These are phyloP conservation scores for Gossypioides kirkii DNA, from an alignment of 345 rosid species.

Conservation along the genomic window DNA sequence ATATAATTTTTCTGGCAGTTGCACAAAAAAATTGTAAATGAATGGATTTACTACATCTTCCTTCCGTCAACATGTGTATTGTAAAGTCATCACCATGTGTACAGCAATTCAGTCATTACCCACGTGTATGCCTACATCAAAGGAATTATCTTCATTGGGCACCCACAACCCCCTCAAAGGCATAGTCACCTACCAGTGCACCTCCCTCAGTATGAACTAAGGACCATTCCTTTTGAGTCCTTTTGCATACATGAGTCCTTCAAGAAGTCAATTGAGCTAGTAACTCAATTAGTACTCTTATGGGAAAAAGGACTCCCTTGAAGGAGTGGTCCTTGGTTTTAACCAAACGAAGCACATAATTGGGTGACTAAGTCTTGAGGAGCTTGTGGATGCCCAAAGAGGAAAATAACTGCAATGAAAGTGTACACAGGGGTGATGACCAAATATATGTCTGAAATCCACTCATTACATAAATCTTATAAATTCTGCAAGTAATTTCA, in stretches of 20 bases:
- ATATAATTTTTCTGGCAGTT: neutral
- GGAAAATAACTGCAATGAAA: neutral
- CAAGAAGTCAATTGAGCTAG: no score
- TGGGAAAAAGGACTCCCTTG: neutral
- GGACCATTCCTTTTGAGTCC: neutral
- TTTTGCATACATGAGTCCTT: no score
- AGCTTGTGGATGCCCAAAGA: neutral
- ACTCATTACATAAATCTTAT: neutral
- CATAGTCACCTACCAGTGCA: neutral
- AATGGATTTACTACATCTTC: neutral
- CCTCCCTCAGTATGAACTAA: neutral
- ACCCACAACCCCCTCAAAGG: neutral
- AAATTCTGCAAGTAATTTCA: neutral
- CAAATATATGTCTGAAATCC: neutral
- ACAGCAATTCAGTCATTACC: neutral
- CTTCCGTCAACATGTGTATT: no score
- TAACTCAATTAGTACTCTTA: neutral
- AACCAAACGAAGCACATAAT: neutral
- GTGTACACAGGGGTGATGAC: neutral
- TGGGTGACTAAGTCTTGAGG: neutral
- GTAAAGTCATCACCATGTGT: no score
- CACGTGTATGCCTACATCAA: neutral
- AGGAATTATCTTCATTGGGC: neutral
- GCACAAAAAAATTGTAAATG: neutral
- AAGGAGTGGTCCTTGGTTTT: neutral